A percentile compares a stretch with the other conserved stretches of the same genome.
Conservation (phyloP, 495 filamentous ascomycete species). For the Hamigera avellanea region DNA sequence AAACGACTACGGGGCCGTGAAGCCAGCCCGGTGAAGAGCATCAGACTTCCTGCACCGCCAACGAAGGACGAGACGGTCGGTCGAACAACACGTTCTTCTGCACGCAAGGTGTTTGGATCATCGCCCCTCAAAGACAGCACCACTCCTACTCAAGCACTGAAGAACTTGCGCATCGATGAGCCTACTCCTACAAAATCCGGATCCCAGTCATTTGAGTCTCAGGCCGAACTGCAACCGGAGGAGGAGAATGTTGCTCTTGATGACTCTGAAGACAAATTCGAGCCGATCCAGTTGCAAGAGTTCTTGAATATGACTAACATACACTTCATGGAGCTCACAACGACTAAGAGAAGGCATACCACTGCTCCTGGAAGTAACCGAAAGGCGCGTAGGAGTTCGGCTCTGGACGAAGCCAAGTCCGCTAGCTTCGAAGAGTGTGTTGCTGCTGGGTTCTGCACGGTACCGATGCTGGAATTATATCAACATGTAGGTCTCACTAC, state of each 20-base stretch:
- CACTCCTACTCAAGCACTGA: conserved; percentile 22
- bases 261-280: conserved; percentile 29
- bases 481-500: conserved; percentile 58
- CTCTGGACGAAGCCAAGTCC: conserved; percentile 32
- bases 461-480: conserved; percentile 86
- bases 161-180: conserved; percentile 2
- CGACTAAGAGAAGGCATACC: conserved; percentile 83
- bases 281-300: conserved; percentile 76
- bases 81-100: conserved; percentile 40
- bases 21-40: conserved; percentile 67
- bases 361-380: conserved; percentile 45
- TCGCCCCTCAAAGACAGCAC: conserved; percentile 24
- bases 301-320: conserved; percentile 94
- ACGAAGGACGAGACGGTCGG: conserved; percentile 51
- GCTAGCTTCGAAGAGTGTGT: conserved; percentile 60
- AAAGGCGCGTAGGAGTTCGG: conserved; percentile 20
- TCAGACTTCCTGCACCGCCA: conserved; percentile 54
- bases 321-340: conserved; percentile 91
- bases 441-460: conserved; percentile 80
- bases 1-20: conserved; percentile 60
- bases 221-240: conserved; percentile 11
- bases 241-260: conserved; percentile 9
- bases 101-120: conserved; percentile 19
- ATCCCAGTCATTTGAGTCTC: conserved; percentile 13
- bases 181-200: conserved; percentile 16